Base-by-base conservation (phyloP, 208 protist genomes). In the Acanthamoeba royreba region DNA sequence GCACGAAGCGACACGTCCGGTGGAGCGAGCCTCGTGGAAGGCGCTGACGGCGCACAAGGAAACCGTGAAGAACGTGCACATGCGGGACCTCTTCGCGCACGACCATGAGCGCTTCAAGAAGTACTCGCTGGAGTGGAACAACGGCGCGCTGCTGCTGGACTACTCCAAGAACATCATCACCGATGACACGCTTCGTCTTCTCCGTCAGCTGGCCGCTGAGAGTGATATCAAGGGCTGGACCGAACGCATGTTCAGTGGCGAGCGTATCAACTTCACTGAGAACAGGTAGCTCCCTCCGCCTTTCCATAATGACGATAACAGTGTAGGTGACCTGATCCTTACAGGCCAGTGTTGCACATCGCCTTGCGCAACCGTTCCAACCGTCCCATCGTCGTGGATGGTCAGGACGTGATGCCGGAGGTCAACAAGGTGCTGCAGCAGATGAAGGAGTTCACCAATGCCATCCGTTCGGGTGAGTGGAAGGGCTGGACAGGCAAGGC, bases 191-290 rank as follows among this genome's bases (percentile, higher is more conserved):
- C 96, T 98, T 90, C 93, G 96, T 45, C 96, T 98, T 1, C 95
- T 99, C 4, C 42, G 98, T 35, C 94, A 95, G 15, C 93, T 99
- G 7, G 98, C 97, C 7, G 33, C 53, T 19, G 87, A 96, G 61
- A 49, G 55, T 11, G 43, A 95, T n/a, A 98, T 53, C 96, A 96
- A 9, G 94, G 95, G 4, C 97, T 97, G 88, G 81, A 96, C 95
- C n/a, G 96, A 98, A 92, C 92, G 97, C n/a, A 97, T 99, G 96
- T 99, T 99, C 85, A 94, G 63, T 35, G 99, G 98, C 33, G 97
- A 99, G 49, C 98, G 98, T 81, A 99, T 99, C 66, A 99, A 99
- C 94, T 95, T 98, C 28, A 99, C 98, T 25, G 98, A 99, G 93
- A 79, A 97, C 19, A 63, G n/a, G n/a, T n/a, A n/a, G n/a, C n/a